phyloP scores from a whole-genome alignment of 768 basidiomycete genomes.

The Kwoniella mangroviensis region DNA sequence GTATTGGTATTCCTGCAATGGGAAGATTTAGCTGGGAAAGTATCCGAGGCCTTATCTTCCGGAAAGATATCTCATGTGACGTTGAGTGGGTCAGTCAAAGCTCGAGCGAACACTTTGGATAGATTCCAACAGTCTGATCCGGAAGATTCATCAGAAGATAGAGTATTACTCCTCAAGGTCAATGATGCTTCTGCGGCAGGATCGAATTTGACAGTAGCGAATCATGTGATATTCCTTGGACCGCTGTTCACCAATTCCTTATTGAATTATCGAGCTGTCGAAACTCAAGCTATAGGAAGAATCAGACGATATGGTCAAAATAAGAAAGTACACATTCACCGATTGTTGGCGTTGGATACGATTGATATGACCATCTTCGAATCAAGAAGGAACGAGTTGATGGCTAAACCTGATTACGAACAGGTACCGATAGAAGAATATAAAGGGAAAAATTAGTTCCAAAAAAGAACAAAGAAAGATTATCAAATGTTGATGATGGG shows the following conservation, averaged over 20 bases:
- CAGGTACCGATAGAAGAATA: conserved; percentile 33
- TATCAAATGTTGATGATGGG: background rate
- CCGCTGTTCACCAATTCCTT: conserved; percentile 84
- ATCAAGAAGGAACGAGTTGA: conserved; percentile 31
- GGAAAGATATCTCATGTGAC: conserved; percentile 77
- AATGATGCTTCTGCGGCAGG: conserved; percentile 71
- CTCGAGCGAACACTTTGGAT: conserved; percentile 80
- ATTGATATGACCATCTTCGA: conserved; percentile 82
- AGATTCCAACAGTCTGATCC: conserved; percentile 80
- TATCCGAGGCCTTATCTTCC: conserved; percentile 75
- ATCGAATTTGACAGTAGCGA: conserved; percentile 83
- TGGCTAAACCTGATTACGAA: conserved; percentile 41
- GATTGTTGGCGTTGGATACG: conserved; percentile 81
- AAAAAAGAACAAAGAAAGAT: conserved; percentile 5
- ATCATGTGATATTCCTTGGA: conserved; percentile 92
- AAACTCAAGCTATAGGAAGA: conserved; percentile 58
- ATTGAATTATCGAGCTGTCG: conserved; percentile 80
- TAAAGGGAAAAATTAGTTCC: conserved; percentile 25
- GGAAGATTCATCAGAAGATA: conserved; percentile 60
- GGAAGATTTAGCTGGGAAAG: conserved; percentile 88
- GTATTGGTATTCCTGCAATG: conserved; percentile 96
- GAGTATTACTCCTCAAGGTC: conserved; percentile 81
- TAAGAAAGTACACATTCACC: conserved; percentile 72
- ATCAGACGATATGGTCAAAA: conserved; percentile 79
- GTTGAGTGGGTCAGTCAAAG: conserved; percentile 75